Percentiles rank a stretch among this genome's conserved stretches.
phyloP scores from a whole-genome alignment of 257 asterid species.

The Osmanthus fragrans region DNA sequence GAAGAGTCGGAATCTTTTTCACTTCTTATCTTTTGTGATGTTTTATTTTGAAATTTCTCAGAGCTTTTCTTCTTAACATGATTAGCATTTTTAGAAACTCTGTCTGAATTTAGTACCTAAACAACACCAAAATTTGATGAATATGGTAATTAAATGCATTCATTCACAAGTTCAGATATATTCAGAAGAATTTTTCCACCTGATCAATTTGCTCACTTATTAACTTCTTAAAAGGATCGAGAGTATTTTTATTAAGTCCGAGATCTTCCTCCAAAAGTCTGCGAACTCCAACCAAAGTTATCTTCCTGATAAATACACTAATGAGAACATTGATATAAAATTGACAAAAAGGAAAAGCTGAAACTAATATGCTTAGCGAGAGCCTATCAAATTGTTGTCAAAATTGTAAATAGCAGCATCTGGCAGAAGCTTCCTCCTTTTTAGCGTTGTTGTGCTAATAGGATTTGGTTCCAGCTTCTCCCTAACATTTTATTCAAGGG shows the following conservation, averaged over 20 bases:
- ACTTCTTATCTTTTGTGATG: slow-evolving; percentile 34
- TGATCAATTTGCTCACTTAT: slow-evolving; percentile 60
- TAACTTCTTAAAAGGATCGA: slow-evolving; percentile 77
- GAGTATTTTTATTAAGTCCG: slow-evolving; percentile 62
- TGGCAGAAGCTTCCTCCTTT: neutral
- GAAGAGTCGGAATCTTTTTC: slow-evolving; percentile 39
- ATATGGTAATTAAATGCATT: neutral
- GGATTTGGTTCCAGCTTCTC: slow-evolving; percentile 14
- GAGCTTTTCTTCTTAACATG: slow-evolving; percentile 45
- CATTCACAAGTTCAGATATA: slow-evolving; percentile 13
- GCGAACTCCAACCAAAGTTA: slow-evolving; percentile 77
- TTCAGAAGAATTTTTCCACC: slow-evolving; percentile 40
- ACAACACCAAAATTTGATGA: slow-evolving; percentile 11
- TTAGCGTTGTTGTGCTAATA: neutral
- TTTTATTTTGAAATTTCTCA: slow-evolving; percentile 34
- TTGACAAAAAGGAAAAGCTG: slow-evolving; percentile 5
- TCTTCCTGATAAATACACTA: slow-evolving; percentile 47
- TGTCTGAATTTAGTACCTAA: slow-evolving; percentile 56
- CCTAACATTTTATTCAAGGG: neutral
- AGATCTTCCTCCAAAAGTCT: slow-evolving; percentile 88
- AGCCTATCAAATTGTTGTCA: slow-evolving; percentile 9
- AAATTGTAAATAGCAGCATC: slow-evolving; percentile 15
- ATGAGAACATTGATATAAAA: slow-evolving; percentile 2
- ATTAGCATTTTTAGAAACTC: slow-evolving; percentile 42
- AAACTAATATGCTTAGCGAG: neutral